Percentiles rank a stretch among this genome's conserved stretches.
These are phyloP conservation scores for Corymbia calophylla DNA, from an alignment of 441 rosid species.

Conservation along the genomic window DNA sequence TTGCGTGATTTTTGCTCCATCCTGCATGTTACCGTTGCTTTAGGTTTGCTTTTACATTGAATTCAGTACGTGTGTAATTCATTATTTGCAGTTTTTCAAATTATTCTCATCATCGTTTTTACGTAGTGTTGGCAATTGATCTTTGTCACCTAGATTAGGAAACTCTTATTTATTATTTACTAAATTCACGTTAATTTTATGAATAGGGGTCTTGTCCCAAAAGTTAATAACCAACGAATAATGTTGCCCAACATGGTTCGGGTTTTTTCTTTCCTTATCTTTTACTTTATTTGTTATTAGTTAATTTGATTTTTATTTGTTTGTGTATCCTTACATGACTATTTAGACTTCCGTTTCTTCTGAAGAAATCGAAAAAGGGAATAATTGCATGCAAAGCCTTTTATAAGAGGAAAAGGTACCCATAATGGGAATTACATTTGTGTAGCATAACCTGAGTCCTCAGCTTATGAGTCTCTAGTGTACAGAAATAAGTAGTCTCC, in stretches of 20 bases:
- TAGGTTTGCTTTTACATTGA: too few relatives aligned
- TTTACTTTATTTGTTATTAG: background rate
- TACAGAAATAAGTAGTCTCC: too few relatives aligned
- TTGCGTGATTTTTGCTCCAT: too few relatives aligned
- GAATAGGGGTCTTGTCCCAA: too few relatives aligned
- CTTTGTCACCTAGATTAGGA: too few relatives aligned
- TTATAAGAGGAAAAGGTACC: background rate
- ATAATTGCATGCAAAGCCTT: background rate
- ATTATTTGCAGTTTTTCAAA: too few relatives aligned
- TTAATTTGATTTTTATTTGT: background rate
- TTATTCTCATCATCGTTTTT: too few relatives aligned
- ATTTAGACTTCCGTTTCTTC: background rate
- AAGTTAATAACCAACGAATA: accelerated
- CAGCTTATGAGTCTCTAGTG: background rate
- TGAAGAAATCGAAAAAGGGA: accelerated
- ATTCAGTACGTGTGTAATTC: too few relatives aligned
- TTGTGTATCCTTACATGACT: background rate
- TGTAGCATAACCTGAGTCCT: accelerated
- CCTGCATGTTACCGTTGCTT: too few relatives aligned
- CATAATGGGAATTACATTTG: background rate
- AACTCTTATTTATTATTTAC: too few relatives aligned
- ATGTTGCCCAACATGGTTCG: background rate
- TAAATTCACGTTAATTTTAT: too few relatives aligned
- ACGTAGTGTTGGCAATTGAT: too few relatives aligned
- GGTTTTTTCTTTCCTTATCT: background rate